phyloP scores from a whole-genome alignment of 768 basidiomycete genomes.

The Cystobasidium onofrii region DNA sequence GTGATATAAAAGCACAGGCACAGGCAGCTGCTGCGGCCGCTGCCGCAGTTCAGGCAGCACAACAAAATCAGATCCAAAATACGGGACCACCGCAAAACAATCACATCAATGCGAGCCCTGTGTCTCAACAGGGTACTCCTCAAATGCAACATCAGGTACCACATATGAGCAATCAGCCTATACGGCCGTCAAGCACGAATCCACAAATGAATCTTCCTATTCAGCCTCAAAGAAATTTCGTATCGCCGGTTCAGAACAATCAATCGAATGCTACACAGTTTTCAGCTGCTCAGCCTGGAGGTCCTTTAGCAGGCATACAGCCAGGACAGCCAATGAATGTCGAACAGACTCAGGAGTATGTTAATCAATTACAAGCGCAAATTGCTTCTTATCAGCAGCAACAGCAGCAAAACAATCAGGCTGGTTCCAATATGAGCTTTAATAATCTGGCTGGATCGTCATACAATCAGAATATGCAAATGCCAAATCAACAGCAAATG shows the following conservation, averaged over 20 bases:
- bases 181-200: background rate
- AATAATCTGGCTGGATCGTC: background rate
- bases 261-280: background rate
- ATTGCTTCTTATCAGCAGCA: background rate
- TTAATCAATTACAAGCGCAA: background rate
- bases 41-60: background rate
- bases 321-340: background rate
- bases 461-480: background rate
- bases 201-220: background rate
- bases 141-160: background rate
- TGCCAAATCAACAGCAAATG: background rate
- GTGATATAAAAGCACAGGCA: slow-evolving; percentile 12
- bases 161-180: background rate
- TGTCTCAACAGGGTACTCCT: background rate
- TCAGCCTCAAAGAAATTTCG: background rate
- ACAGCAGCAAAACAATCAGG: background rate
- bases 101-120: background rate
- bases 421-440: background rate
- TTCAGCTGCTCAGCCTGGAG: background rate
- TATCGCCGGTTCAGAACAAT: background rate
- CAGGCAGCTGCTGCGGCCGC: background rate
- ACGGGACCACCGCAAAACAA: background rate
- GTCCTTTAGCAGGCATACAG: background rate
- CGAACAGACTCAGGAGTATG: slow-evolving; percentile 6
- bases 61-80: background rate